Base-by-base conservation (phyloP, 2,329 filamentous ascomycete species). In the Diplodia mutila region DNA sequence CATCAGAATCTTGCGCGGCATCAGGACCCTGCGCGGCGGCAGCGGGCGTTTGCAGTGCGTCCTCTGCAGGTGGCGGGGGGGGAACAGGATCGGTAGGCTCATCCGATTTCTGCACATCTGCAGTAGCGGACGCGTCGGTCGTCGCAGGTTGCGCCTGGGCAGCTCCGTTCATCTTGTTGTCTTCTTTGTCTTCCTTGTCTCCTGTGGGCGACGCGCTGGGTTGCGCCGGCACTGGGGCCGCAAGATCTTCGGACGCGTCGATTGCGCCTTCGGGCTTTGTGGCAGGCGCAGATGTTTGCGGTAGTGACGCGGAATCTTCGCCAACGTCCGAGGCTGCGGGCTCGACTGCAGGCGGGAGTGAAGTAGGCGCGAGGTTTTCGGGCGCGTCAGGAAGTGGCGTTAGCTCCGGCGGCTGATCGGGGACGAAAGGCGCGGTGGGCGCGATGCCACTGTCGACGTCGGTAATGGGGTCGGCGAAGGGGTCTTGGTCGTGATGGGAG, bases 371-470 rank as follows among this genome's bases (percentile, higher is more conserved):
- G 18, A 72, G 72, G 49, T 72, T 73, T 39, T 74, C 75, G 49
- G 66, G 66, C n/a, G 49, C 48, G 16, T 25, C 12, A 25, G 66
- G 57, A 55, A 81, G 79, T 6, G 81, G 74, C 64, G 80, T 80
- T 23, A 70, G 73, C 46, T 80, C 79, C 29, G 75, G 71, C 61
- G 80, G 75, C 65, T 75, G 77, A 61, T 82, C 78, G 23, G 80
- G 77, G 53, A 83, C 72, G 68, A 80, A 82, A 39, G 80, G 78
- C 23, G 81, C 77, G 32, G 80, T 73, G 5, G 80, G 76, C 32
- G 80, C 80, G 37, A 83, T 82, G 63, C 80, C 81, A 65, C 77
- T 75, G 12, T 79, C 77, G n/a, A 79, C 76, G 71, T 82, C 75
- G 59, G 79, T 79, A 3, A 77, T 72, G 37, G 80, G 80, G 55